Evolutionary conservation across 495 filamentous ascomycete genomes (phyloP).

Genomic region (Penicillium egyptiacum): DNA sequence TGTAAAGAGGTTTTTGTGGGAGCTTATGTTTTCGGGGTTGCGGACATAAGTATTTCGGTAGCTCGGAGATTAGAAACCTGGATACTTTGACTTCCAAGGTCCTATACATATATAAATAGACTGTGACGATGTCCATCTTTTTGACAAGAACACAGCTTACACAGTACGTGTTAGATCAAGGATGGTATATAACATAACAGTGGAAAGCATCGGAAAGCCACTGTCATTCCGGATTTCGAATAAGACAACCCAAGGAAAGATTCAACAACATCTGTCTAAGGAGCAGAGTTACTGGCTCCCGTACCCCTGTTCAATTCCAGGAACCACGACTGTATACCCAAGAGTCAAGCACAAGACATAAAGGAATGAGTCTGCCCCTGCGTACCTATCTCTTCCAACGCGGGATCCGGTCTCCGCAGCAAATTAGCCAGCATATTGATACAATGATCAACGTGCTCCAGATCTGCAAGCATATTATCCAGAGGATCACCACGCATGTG

Average conservation of each 20-base stretch:
- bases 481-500: slow-evolving; percentile 20
- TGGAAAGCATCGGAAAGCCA: not conserved
- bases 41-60: not conserved
- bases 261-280: not conserved
- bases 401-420: slow-evolving; percentile 16
- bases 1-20: not conserved
- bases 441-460: slow-evolving; percentile 22
- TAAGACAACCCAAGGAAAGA: not conserved
- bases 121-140: too few species aligned
- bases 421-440: slow-evolving; percentile 18
- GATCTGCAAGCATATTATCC: slow-evolving; percentile 17
- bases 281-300: not conserved
- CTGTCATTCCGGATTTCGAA: not conserved
- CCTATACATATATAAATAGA: not conserved
- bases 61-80: not conserved
- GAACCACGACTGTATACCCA: not conserved
- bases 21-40: not conserved
- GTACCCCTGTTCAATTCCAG: too few species aligned
- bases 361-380: slow-evolving; percentile 19
- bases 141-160: too few species aligned
- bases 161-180: not conserved
- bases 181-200: not conserved
- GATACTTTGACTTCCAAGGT: not conserved
- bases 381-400: slow-evolving; percentile 12
- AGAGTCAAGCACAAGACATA: slow-evolving; percentile 16